Evolutionary conservation across 805 yeast species (phyloP), one percentile per base, ranked within the genome.

Genomic region (Tetrapisispora phaffii): DNA sequence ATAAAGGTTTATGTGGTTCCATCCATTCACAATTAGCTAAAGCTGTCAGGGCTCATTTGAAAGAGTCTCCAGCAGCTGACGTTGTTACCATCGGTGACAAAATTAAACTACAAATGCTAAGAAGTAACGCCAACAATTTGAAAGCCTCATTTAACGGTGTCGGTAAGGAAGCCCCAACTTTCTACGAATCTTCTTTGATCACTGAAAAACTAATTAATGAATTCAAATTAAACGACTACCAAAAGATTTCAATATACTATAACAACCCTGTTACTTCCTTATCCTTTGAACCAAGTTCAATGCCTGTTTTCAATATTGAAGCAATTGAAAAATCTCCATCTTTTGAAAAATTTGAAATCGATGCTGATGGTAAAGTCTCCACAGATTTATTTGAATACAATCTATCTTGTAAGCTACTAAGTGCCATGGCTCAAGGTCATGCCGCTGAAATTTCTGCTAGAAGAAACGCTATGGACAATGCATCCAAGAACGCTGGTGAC

Each of bases 381-480:
- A 79, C 75, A 52, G 81, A 85, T 53, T 70, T 85, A 58, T 68
- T 94, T 54, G 94, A 89, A 73, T 87, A 85, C 73, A 76, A 94
- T 41, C 76, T 93, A 58, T 89, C 97, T 55, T 89, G 86, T 79
- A 79, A 87, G 62, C 76, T 90, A 60, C 79, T 83, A 68, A 72
- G 89, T 62, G 97, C 96, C 50, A 77, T 89, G 77, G 90, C 97
- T 54, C 96, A 93, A 68, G 97, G 97, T 71, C 89, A 90, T 71
- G 97, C 97, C 50, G 85, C 97, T 48, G 98, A 90, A 77, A 78
- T 89, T 56, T 83, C 94, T 54, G 96, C 98, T 50, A 89, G 98
- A 82, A 89, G 98, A 81, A 90, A 87, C 68, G 97, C 98, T 58
- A 90, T 90, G 98, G 98, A 90, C 74, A 93, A 93, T 66, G 98